These are phyloP conservation scores for Dipteronia dyeriana DNA, from an alignment of 345 rosid species.

Conservation along the genomic window DNA sequence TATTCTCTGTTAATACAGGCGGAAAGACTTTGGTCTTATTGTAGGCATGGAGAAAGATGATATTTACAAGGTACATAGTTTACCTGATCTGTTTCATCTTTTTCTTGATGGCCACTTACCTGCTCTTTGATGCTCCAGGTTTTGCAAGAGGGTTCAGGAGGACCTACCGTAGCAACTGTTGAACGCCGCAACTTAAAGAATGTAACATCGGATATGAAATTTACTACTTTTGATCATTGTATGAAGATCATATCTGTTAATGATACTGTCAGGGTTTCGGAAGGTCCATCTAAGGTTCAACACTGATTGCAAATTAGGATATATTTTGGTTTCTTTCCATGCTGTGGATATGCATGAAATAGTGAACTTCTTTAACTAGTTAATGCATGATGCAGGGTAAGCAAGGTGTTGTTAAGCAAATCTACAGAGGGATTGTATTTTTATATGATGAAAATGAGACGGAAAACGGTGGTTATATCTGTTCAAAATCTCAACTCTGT, in stretches of 20 bases:
- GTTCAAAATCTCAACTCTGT: constrained; percentile 71
- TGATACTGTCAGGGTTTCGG: constrained; percentile 75
- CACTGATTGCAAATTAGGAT: constrained; percentile 12
- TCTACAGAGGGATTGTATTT: constrained; percentile 80
- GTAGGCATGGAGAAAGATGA: constrained; percentile 87
- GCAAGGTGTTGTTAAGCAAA: constrained; percentile 84
- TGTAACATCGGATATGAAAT: constrained; percentile 70
- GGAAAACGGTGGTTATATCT: constrained; percentile 83
- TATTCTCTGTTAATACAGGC: constrained; percentile 52
- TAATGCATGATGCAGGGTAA: constrained; percentile 58
- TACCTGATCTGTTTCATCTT: constrained; percentile 14
- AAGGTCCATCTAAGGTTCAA: constrained; percentile 80
- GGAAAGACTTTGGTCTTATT: constrained; percentile 87
- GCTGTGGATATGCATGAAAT: not conserved
- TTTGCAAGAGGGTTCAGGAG: constrained; percentile 74
- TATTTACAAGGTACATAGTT: constrained; percentile 62
- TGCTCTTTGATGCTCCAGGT: constrained; percentile 49
- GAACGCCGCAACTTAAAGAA: constrained; percentile 51
- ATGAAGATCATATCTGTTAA: constrained; percentile 59
- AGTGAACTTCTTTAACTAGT: constrained; percentile 10
- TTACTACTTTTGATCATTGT: constrained; percentile 71
- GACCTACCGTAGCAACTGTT: constrained; percentile 57
- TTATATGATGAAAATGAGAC: constrained; percentile 63
- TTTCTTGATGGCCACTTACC: constrained; percentile 21
- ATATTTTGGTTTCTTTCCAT: constrained; percentile 6